Conservation (phyloP, 2,329 filamentous ascomycete species). For the Tetracladium maxilliforme region DNA sequence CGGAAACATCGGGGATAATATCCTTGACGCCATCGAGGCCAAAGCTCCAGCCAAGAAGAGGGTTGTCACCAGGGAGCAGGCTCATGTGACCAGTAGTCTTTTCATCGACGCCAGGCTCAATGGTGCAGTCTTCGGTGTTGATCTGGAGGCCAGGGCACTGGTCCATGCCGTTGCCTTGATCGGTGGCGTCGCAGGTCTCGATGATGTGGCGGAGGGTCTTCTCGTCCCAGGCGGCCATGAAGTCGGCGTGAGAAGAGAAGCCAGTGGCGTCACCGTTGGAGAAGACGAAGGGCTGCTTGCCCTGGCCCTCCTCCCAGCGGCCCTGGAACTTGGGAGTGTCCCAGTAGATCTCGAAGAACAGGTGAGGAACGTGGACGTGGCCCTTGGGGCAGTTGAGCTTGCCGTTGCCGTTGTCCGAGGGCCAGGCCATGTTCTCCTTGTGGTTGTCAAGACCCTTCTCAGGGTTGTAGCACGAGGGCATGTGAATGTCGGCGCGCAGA, state of each 20-base stretch:
- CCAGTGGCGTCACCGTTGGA: too few species aligned
- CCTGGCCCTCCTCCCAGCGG: too few species aligned
- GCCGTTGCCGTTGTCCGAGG: constrained; percentile 4
- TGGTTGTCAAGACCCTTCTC: background rate
- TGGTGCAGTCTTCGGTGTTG: constrained; percentile 39
- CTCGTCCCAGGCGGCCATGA: too few species aligned
- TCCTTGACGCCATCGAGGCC: too few species aligned
- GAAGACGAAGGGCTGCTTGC: too few species aligned
- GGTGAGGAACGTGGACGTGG: constrained; percentile 4
- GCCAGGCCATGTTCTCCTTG: constrained; percentile 2
- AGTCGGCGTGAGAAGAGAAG: too few species aligned
- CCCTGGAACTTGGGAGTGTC: constrained; percentile 3
- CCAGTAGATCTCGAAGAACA: constrained; percentile 6
- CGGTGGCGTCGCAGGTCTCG: constrained; percentile 52
- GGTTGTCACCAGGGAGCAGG: constrained; percentile 38
- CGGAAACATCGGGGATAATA: too few species aligned
- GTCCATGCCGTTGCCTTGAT: constrained; percentile 43
- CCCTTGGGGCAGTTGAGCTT: constrained; percentile 7
- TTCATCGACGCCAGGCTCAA: constrained; percentile 30
- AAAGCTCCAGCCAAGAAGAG: constrained; percentile 38
- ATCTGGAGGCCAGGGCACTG: constrained; percentile 42
- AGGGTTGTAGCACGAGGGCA: background rate
- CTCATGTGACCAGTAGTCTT: constrained; percentile 25
- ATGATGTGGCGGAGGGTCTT: too few species aligned
- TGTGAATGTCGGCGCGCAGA: constrained; percentile 13